phyloP scores from a whole-genome alignment of 2,329 filamentous ascomycete genomes.

The Fusarium cyanostomum region DNA sequence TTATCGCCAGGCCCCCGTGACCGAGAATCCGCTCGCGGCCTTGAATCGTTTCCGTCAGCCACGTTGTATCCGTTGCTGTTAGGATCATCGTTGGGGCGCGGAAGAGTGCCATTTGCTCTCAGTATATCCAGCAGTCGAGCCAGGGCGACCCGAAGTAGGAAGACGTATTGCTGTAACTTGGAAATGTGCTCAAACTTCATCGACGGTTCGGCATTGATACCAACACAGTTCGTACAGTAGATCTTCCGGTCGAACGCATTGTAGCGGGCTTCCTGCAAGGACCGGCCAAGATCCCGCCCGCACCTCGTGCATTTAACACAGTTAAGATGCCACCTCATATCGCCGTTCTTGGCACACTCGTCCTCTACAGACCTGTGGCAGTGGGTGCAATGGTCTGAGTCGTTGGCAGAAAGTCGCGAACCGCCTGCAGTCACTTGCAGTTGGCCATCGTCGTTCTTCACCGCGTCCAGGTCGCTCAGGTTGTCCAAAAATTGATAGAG shows the following conservation, averaged over 20 bases:
- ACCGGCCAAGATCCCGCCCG: slow-evolving; percentile 71
- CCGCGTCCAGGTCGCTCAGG: slow-evolving; percentile 81
- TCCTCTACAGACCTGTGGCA: slow-evolving; percentile 94
- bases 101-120: slow-evolving; percentile 81
- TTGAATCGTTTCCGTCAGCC: slow-evolving; percentile 63
- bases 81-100: slow-evolving; percentile 78
- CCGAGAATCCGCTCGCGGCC: slow-evolving; percentile 47
- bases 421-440: slow-evolving; percentile 73
- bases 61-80: slow-evolving; percentile 47
- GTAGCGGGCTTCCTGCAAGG: slow-evolving; percentile 75
- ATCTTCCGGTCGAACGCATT: slow-evolving; percentile 73
- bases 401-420: slow-evolving; percentile 73
- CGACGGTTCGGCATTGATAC: slow-evolving; percentile 61
- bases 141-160: slow-evolving; percentile 89
- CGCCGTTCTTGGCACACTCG: slow-evolving; percentile 80
- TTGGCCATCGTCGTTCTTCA: slow-evolving; percentile 76
- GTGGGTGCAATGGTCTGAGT: slow-evolving; percentile 83
- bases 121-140: slow-evolving; percentile 89
- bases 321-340: slow-evolving; percentile 83
- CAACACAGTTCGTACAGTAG: slow-evolving; percentile 75
- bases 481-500: slow-evolving; percentile 86
- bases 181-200: slow-evolving; percentile 77
- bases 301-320: slow-evolving; percentile 82
- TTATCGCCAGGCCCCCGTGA: slow-evolving; percentile 37
- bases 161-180: slow-evolving; percentile 93